phyloP scores from a whole-genome alignment of 495 filamentous ascomycete genomes.

The Penicillium antarcticum region DNA sequence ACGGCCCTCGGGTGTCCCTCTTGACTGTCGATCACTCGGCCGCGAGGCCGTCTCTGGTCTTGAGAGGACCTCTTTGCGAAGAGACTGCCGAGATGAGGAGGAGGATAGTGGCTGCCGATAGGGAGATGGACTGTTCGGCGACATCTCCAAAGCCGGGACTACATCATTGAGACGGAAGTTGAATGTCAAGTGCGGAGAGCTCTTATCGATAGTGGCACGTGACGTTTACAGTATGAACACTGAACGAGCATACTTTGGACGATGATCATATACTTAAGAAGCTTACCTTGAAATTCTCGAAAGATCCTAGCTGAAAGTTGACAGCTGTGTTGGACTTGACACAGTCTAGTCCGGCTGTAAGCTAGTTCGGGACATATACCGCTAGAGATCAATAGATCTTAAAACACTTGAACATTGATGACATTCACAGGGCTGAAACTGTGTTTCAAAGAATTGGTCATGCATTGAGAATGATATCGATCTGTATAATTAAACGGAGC shows the following conservation, averaged over 20 bases:
- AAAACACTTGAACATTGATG: too few species aligned
- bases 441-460: too few species aligned
- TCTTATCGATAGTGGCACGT: slow-evolving; percentile 27
- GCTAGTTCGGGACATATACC: too few species aligned
- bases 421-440: too few species aligned
- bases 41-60: slow-evolving; percentile 7
- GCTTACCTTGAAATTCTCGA: too few species aligned
- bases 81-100: slow-evolving; percentile 29
- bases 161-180: slow-evolving; percentile 31
- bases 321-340: too few species aligned
- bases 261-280: too few species aligned
- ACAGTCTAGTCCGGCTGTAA: too few species aligned
- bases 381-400: neutral
- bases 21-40: slow-evolving; percentile 23
- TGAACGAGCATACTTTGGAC: too few species aligned
- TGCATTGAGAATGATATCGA: too few species aligned
- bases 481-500: too few species aligned
- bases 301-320: too few species aligned
- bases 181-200: slow-evolving; percentile 9
- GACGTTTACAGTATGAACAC: neutral
- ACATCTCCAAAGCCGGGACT: slow-evolving; percentile 34
- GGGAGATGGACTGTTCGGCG: slow-evolving; percentile 25
- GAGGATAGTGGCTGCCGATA: slow-evolving; percentile 22
- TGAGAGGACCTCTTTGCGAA: slow-evolving; percentile 5
- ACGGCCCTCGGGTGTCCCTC: slow-evolving; percentile 7